Percentiles rank a stretch among this genome's conserved stretches.
phyloP scores from a whole-genome alignment of 495 filamentous ascomycete species.

The Copromyces sp. region DNA sequence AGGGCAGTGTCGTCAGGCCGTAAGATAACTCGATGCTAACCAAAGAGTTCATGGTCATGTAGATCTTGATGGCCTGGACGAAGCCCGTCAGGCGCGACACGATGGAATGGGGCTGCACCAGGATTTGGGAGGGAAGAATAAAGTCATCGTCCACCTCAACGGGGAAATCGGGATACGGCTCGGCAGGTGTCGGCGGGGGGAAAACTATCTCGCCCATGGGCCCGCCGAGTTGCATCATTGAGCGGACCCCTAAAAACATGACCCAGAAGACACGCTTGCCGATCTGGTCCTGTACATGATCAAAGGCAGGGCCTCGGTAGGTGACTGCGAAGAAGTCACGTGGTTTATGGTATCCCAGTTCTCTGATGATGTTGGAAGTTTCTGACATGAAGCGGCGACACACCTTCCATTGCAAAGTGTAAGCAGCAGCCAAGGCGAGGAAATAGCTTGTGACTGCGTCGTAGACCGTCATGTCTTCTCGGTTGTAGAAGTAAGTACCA shows the following conservation, averaged over 20 bases:
- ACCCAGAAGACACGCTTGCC: constrained; percentile 72
- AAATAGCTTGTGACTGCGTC: constrained; percentile 85
- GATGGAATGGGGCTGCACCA: constrained; percentile 50
- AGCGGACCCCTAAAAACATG: constrained; percentile 54
- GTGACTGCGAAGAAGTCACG: constrained; percentile 25
- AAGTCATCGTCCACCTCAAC: constrained; percentile 71
- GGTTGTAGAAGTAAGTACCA: constrained; percentile 56
- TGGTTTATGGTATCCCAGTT: constrained; percentile 51
- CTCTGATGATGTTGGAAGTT: constrained; percentile 59
- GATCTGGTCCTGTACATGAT: constrained; percentile 68
- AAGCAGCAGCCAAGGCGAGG: constrained; percentile 56
- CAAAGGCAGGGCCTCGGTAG: constrained; percentile 32
- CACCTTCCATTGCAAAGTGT: constrained; percentile 56
- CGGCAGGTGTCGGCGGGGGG: constrained; percentile 57
- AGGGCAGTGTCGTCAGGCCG: constrained; percentile 58
- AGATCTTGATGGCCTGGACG: constrained; percentile 64
- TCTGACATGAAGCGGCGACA: constrained; percentile 64
- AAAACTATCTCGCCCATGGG: constrained; percentile 53
- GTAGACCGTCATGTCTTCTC: constrained; percentile 56
- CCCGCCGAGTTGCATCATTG: constrained; percentile 60
- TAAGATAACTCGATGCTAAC: constrained; percentile 63
- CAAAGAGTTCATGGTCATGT: constrained; percentile 57
- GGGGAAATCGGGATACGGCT: constrained; percentile 73
- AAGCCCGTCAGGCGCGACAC: constrained; percentile 62
- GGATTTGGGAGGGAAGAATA: constrained; percentile 51